Conservation (phyloP, 2,329 filamentous ascomycete genomes). For the Laburnicola sp. region DNA sequence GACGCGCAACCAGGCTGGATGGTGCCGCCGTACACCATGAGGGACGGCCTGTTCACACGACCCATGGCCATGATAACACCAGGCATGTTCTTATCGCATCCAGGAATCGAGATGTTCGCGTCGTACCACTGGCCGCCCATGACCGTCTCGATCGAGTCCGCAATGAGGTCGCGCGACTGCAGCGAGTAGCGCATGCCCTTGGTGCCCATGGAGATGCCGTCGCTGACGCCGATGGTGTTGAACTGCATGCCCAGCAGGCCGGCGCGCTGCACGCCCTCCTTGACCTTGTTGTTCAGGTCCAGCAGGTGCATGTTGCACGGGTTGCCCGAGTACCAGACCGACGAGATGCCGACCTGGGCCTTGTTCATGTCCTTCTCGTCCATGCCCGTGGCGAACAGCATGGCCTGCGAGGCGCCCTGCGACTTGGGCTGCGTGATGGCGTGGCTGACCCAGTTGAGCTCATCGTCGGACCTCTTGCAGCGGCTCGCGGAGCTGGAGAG, state of each 20-base stretch:
- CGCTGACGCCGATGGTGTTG: conserved; percentile 97
- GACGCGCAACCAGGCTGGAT: conserved; percentile 88
- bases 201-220: conserved; percentile 98
- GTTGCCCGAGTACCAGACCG: conserved; percentile 97
- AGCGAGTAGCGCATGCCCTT: conserved; percentile 94
- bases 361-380: conserved; percentile 88
- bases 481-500: conserved; percentile 40
- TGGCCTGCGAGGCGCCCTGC: conserved; percentile 96
- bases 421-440: conserved; percentile 95
- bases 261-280: conserved; percentile 71
- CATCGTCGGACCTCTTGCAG: conserved; percentile 37
- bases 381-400: conserved; percentile 95
- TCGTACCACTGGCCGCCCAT: conserved; percentile 99
- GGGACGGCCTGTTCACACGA: conserved; percentile 85
- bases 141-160: conserved; percentile 97
- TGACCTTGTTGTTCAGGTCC: conserved; percentile 80
- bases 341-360: conserved; percentile 95
- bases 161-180: conserved; percentile 94
- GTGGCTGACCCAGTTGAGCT: conserved; percentile 76
- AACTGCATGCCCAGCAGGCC: conserved; percentile 93
- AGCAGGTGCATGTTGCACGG: conserved; percentile 99
- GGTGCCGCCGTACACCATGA: conserved; percentile 97
- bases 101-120: conserved; percentile 92
- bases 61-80: conserved; percentile 76
- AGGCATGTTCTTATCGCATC: conserved; percentile 99